These are phyloP conservation scores for Leishmania braziliensis DNA, from an alignment of 208 protist genomes.

Conservation along the genomic window DNA sequence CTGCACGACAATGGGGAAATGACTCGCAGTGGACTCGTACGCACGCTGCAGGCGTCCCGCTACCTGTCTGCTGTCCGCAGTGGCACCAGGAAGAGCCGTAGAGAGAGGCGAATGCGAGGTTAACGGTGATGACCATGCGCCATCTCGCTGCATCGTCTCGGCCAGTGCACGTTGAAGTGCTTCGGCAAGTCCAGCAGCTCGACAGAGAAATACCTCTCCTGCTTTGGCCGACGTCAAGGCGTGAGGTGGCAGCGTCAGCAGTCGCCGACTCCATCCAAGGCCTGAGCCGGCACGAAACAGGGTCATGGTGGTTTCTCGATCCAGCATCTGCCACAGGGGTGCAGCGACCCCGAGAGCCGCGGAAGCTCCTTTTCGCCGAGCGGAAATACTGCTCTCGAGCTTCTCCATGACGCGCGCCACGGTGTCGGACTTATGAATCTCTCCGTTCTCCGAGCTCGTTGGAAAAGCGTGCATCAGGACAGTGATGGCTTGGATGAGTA, in stretches of 20 bases:
- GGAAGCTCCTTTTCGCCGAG: neutral
- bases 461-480: conserved; percentile 28
- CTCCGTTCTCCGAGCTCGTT: neutral
- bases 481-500: conserved; percentile 14
- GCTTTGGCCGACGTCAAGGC: neutral
- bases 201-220: conserved; percentile 1
- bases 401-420: conserved; percentile 12
- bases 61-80: neutral
- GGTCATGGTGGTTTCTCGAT: neutral
- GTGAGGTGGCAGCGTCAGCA: neutral
- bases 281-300: conserved; percentile 24
- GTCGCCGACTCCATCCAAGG: conserved; percentile 28
- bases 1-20: conserved; percentile 12
- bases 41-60: neutral
- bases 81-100: neutral
- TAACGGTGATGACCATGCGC: neutral
- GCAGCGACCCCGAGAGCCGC: neutral
- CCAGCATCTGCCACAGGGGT: conserved; percentile 18
- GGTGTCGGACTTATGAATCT: neutral
- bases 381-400: neutral
- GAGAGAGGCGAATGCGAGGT: neutral
- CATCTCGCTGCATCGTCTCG: neutral
- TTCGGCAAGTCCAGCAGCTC: conserved; percentile 13
- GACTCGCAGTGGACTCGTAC: conserved; percentile 16
- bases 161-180: neutral